phyloP scores from a whole-genome alignment of 78 protist species.

The Anaeramoeba ignava region DNA sequence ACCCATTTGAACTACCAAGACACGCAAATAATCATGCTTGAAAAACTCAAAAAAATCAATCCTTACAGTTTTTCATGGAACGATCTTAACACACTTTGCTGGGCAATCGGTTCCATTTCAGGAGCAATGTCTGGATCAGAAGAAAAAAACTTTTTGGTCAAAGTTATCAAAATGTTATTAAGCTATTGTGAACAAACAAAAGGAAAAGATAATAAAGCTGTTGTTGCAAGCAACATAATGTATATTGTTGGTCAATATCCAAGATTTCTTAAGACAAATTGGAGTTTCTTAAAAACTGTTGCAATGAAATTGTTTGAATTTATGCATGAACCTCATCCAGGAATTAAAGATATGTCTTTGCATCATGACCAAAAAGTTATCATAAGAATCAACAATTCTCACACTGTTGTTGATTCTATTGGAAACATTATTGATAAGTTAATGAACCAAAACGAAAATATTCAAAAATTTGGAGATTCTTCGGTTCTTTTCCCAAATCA shows the following conservation, averaged over 20 bases:
- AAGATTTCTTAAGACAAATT: slow-evolving; percentile 78
- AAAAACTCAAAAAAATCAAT: slow-evolving; percentile 26
- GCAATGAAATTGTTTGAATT: slow-evolving; percentile 87
- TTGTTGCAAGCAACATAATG: slow-evolving; percentile 95
- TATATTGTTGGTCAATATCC: slow-evolving; percentile 99
- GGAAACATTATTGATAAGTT: no score
- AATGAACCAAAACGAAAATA: no score
- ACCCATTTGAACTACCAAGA: slow-evolving; percentile 82
- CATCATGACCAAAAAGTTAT: no score
- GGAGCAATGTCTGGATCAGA: slow-evolving; percentile 77
- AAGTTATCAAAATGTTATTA: slow-evolving; percentile 85
- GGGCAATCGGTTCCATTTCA: slow-evolving; percentile 96
- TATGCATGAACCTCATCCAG: no score
- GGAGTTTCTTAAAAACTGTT: slow-evolving; percentile 95
- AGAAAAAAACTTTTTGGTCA: slow-evolving; percentile 89
- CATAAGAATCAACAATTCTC: no score
- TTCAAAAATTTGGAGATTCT: no score
- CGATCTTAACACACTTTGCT: slow-evolving; percentile 86
- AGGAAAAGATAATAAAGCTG: slow-evolving; percentile 95
- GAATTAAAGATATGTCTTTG: slow-evolving; percentile 98
- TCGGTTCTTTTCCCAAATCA: no score
- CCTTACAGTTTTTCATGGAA: slow-evolving; percentile 49
- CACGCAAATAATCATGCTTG: slow-evolving; percentile 76
- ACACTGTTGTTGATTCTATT: no score
- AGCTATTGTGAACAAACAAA: slow-evolving; percentile 65